Base-by-base conservation (phyloP, 176 grass and related monocot species). In the Avena atlantica region DNA sequence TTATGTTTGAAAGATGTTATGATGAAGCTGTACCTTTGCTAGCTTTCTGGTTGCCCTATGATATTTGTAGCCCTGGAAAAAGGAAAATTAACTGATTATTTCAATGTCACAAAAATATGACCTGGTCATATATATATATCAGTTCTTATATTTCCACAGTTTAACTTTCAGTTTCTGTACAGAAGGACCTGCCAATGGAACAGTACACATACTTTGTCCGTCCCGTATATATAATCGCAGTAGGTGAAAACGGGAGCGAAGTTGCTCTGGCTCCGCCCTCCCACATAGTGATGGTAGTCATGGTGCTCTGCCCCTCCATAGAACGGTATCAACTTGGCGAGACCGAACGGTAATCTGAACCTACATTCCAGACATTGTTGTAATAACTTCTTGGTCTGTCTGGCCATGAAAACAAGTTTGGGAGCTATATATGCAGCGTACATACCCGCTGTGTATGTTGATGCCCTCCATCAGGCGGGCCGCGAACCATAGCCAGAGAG, bases 161-260 rank as follows among this genome's bases (percentile, higher is more conserved):
- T 66, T 29, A 66, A 64, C 9, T 64, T 1, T 66, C 11, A 12
- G 1, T 31, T 31, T 31, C 11, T 65, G 62, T 66, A 67, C 3
- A 31, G 29, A 67, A 67, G 0, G 27, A 8, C 11, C 7, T 14
- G 56, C 56, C 4, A 6, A n/a, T 59, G 19, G 17, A 59, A 6
- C 9, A 48, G 24, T 23, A 23, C 64, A 61, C 64, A 31, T 67
- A 67, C 64, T 67, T 67, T 67, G 64, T 67, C 27, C 5, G 64
- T 67, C 2, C 64, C 27, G 25, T 67, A 67, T 67, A 34, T 67
- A 3, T 67, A 67, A 36, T 67, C 27, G 15, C 64, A 67, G 27
- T 31, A 15, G 64, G 64, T 34, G 64, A 67, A 67, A 67, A 67
- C 27, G 64, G 64, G 64, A 16, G 64, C 64, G 64, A 67, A 67